Evolutionary conservation across 306 rosid genomes (phyloP), one percentile per base, ranked within the genome.

Genomic region (Potentilla sterilis): DNA sequence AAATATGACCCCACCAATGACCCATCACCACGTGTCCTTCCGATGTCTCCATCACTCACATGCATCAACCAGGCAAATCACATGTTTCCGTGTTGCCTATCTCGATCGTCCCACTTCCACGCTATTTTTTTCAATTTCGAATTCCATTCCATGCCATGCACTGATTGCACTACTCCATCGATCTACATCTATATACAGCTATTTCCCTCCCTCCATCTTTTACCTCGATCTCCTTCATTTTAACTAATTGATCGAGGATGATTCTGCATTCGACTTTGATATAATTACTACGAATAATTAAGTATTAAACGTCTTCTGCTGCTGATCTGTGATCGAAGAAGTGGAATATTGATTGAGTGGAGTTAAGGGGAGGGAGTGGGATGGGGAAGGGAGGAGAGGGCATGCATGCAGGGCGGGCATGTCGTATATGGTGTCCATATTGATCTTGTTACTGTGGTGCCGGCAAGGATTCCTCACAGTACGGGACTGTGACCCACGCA

Each of bases 1-100:
- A 6, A 72, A 48, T 22, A 49, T 78, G 75, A 49, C 66, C 76
- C 76, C 75, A 43, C 74, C 19, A 55, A 22, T 81, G 70, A 64
- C 63, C 84, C 68, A 24, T 37, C 71, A 77, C 81, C 78, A 28
- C 78, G 81, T 81, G 81, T 81, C 75, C 69, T 35, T 42, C 35
- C 80, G 2, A 62, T 59, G 78, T 64, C 76, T 14, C 72, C 70
- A 57, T 58, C 75, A n/a, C 54, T 81, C 85, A 81, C 85, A 72
- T 81, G 85, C 81, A 77, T 42, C 37, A 13, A 52, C 12, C 67
- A 72, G 75, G 84, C 75, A 81, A 72, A 72, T 72, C 85, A 81
- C 85, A 77, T 81, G 85, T 77, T 72, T 58, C 24, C 48, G 49
- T 47, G 55, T 44, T 35, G 35, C 49, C 75, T 9, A 54, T 64